Conservation (phyloP, 176 grass and related monocot genomes). For the Paspalum notatum region DNA sequence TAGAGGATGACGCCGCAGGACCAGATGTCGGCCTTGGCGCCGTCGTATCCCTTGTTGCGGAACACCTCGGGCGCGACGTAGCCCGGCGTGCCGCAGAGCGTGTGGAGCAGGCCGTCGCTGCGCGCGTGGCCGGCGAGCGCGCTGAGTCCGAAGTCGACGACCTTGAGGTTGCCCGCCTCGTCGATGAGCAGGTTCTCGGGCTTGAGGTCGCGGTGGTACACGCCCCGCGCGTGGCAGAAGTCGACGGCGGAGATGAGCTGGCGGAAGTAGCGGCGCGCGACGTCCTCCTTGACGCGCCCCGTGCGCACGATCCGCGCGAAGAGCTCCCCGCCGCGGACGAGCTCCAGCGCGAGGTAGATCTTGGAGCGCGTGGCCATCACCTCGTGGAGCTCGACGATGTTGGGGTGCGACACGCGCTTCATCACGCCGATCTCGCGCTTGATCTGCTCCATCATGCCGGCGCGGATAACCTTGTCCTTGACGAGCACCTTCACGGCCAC, state of each 20-base stretch:
- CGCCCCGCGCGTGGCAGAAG: constrained; percentile 95
- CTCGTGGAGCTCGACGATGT: constrained; percentile 91
- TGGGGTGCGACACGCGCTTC: constrained; percentile 78
- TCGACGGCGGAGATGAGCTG: constrained; percentile 88
- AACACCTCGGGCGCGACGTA: constrained; percentile 94
- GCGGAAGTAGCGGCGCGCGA: constrained; percentile 71
- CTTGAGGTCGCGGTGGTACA: constrained; percentile 96
- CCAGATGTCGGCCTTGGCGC: constrained; percentile 87
- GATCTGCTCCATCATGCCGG: constrained; percentile 76
- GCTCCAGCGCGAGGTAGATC: constrained; percentile 98
- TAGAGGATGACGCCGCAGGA: constrained; percentile 98
- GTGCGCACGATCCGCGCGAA: constrained; percentile 60
- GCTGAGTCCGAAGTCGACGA: constrained; percentile 88
- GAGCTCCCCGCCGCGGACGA: constrained; percentile 89
- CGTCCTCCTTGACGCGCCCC: constrained; percentile 83
- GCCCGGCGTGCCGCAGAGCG: constrained; percentile 89
- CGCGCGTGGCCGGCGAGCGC: constrained; percentile 75
- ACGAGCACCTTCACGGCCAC: constrained; percentile 82
- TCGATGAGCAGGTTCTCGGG: constrained; percentile 95
- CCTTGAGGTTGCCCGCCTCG: constrained; percentile 81
- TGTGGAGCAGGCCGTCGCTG: constrained; percentile 90
- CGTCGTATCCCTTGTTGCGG: constrained; percentile 80
- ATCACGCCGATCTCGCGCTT: constrained; percentile 95
- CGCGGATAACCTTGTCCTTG: constrained; percentile 78
- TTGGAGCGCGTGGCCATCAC: constrained; percentile 94